Evolutionary conservation across 1,284 basidiomycete genomes (phyloP), one percentile per base, ranked within the genome.

Genomic region (Apiotrichum montevideense): DNA sequence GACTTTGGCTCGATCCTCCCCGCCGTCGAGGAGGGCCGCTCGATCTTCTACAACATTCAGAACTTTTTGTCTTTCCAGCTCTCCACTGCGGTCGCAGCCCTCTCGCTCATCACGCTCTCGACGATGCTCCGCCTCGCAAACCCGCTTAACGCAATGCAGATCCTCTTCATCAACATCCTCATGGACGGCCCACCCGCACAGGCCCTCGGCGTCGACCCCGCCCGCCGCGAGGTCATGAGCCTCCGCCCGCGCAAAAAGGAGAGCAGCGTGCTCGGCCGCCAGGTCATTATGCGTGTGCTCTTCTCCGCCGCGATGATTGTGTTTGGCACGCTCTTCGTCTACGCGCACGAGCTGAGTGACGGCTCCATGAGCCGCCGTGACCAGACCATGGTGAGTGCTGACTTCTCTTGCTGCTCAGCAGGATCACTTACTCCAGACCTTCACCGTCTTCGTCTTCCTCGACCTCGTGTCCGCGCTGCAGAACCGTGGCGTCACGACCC

Each of bases 101-200:
- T 98, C 58, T 86, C 88, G n/a, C 81, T 98, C 61, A 97, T 98
- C 76, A 94, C 93, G 4, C 81, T 97, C 52, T 92, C 88, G 69
- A 98, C 94, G 13, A 81, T 93, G 70, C 84, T 97, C 64, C 85
- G 88, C 14, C 80, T 97, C 50, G 87, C 85, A 65, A 93, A 95
- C 70, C 95, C 94, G 13, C 81, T 98, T 62, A 98, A 98, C 72
- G 87, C 95, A 3, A 98, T 98, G 93, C 94, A 98, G 76, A 98
- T 98, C 66, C 80, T 98, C 32, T 98, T 97, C 75, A 97, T 98
- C 74, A 98, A 98, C 77, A 97, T 98, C 71, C 83, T 98, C 52
- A 97, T 97, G 94, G 94, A 98, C 68, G 95, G 93, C 85, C 94
- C 94, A 11, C 94, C 94, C 2, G 92, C 89, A 71, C 94, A 97